Evolutionary conservation across 1,284 basidiomycete species (phyloP).

Genomic region (Puccinia novopanici): DNA sequence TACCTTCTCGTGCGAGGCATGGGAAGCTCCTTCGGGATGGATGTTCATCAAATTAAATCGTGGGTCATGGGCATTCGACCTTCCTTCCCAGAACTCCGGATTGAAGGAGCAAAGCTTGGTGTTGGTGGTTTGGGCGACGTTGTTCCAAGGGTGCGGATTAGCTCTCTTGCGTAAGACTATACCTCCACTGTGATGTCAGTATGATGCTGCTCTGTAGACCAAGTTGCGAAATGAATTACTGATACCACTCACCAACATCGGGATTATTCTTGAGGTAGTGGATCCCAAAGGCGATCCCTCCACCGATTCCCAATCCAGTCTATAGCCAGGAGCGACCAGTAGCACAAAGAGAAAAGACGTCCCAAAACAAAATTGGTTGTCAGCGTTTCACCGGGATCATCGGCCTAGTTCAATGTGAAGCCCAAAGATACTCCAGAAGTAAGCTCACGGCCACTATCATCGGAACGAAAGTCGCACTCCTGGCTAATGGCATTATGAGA

Average conservation of each 20-base stretch:
- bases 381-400: slow-evolving; percentile 18
- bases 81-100: slow-evolving; percentile 55
- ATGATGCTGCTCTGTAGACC: slow-evolving; percentile 40
- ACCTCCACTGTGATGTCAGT: not conserved
- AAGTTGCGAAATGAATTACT: not conserved
- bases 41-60: slow-evolving; percentile 54
- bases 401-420: slow-evolving; percentile 1
- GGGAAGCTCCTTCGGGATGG: slow-evolving; percentile 7
- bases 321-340: slow-evolving; percentile 43
- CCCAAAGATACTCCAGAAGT: slow-evolving; percentile 15
- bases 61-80: slow-evolving; percentile 54
- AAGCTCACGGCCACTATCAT: slow-evolving; percentile 54
- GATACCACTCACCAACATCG: slow-evolving; percentile 33
- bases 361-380: no score
- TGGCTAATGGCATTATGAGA: slow-evolving; percentile 51
- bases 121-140: slow-evolving; percentile 55
- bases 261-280: slow-evolving; percentile 55
- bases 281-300: slow-evolving; percentile 55
- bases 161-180: slow-evolving; percentile 52
- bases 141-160: slow-evolving; percentile 56
- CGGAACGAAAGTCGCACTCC: slow-evolving; percentile 55
- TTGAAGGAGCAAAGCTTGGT: slow-evolving; percentile 56
- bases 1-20: slow-evolving; percentile 1
- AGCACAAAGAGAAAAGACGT: no score
- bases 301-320: slow-evolving; percentile 55